Evolutionary conservation across 768 basidiomycete genomes (phyloP), one percentile per base, ranked within the genome.

Genomic region (Serendipita sp.): DNA sequence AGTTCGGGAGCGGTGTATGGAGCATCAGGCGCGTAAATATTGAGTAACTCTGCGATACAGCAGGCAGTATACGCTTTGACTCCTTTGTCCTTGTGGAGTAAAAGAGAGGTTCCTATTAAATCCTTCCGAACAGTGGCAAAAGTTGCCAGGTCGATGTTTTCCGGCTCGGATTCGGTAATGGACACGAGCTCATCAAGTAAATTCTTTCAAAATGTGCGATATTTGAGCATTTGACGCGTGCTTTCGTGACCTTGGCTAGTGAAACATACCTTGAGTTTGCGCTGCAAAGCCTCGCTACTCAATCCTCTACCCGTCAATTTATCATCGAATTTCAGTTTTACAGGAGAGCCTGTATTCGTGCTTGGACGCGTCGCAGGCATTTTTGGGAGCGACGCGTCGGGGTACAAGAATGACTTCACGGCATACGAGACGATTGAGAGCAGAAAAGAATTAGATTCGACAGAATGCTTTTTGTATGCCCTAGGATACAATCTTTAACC

Each of bases 1-100:
- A 98, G 83, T 73, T 97, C 90, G 56, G 80, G 75, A 60, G 86
- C 85, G 13, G 86, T 94, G 72, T 95, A 98, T 11, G 96, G 96
- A 28, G 96, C 94, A 73, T 98, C 92, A 0, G 96, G 96, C 1
- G 96, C 96, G 73, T 92, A 97, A 45, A 98, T 81, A 47, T 92
- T 77, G 66, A 99, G 84, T 64, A 98, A 80, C 73, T 99, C 94
- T 1, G 93, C 93, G 44, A 99, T 80, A 75, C 93, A 98, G 74
- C 92, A 95, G 0, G 92, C 92, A 3, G 88, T 83, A 70, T 89
- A 94, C 0, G 94, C 94, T 74, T 96, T 98, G 68, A 99, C 92
- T 30, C 93, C 93, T 47, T 88, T 81, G 74, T 99, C 96, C 74
- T 91, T 96, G 79, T 97, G 93, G 34, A 96, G 83, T 32, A 98